Base-by-base conservation (phyloP, 2,329 filamentous ascomycete genomes). In the Lomentospora prolificans region DNA sequence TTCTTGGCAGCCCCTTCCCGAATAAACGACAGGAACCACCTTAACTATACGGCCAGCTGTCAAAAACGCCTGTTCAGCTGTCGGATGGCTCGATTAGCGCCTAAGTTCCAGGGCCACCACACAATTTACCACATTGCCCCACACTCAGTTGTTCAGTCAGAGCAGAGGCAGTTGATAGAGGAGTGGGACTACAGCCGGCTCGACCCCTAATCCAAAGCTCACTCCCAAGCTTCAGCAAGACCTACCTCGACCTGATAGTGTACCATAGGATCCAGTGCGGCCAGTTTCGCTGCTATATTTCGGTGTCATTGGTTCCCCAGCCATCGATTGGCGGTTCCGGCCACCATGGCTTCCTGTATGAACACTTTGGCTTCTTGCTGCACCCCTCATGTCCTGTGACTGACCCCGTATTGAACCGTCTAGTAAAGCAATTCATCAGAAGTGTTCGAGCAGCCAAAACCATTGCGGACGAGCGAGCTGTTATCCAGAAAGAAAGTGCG, bases 371-470 rank as follows among this genome's bases (percentile, higher is more conserved):
- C 44, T 25, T 48, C 22, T 41, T 41, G 36, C 36, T 25, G 4
- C 44, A 14, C 17, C 44, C 44, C 44, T 41, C 36, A 41, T 33
- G 12, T 7, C 30, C 30, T 33, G 7, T 12, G 30, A 33, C 12
- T n/a, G 7, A 22, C 17, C 17, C 19, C 14, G 44, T 22, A 10
- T 48, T 4, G 44, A 22, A 17, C 44, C 5, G 17, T 61, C 58
- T 68, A 97, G 94, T 99, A 71, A 99, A 99, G 77, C 94, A 97
- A 76, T 99, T 99, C 75, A 99, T 99, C 73, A 91, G 94, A 70
- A 97, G 96, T 75, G 94, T 99, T 69, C 90, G 94, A 70, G 92
- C 94, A 59, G 90, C 94, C 59, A 99, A 99, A 78, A 99, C 94
- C 33, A 96, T 99, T 69, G 95, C 95, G 70, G 94, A 99, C 74